These are phyloP conservation scores for Blastobotrys americana DNA, from an alignment of 805 yeast species.

Conservation along the genomic window DNA sequence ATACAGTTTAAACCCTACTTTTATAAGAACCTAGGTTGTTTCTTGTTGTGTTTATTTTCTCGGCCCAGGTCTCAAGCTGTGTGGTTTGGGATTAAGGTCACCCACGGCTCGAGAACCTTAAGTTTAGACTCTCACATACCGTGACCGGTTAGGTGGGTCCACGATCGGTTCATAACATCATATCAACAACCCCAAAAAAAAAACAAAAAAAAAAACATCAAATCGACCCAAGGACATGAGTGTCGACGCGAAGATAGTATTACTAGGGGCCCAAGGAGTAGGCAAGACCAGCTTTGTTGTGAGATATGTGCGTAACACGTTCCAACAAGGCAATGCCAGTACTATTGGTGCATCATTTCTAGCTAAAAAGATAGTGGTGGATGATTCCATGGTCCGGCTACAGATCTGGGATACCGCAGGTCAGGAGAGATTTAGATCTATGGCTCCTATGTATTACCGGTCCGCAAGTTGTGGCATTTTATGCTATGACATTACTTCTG, in stretches of 20 bases:
- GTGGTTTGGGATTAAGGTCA: too few species aligned
- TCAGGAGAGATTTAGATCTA: conserved; percentile 92
- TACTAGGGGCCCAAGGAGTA: conserved; percentile 32
- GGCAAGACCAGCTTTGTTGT: conserved; percentile 32
- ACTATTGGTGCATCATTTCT: conserved; percentile 32
- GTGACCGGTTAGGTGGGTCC: too few species aligned
- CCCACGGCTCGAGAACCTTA: too few species aligned
- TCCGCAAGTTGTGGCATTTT: conserved; percentile 32
- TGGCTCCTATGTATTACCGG: conserved; percentile 45
- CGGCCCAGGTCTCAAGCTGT: too few species aligned
- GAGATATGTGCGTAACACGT: conserved; percentile 30
- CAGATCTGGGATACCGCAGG: conserved; percentile 94
- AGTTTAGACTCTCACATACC: too few species aligned
- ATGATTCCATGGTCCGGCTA: conserved; percentile 32
- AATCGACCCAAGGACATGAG: conserved; percentile 20
- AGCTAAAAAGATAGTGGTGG: conserved; percentile 30
- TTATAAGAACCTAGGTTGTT: too few species aligned
- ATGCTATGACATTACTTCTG: conserved; percentile 31
- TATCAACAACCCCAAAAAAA: too few species aligned
- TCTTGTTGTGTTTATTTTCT: too few species aligned
- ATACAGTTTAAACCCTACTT: too few species aligned
- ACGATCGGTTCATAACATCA: too few species aligned
- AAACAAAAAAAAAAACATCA: too few species aligned
- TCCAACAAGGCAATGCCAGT: conserved; percentile 30
- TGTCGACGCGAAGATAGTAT: conserved; percentile 32